Evolutionary conservation across 228 moss, liverwort and hornwort genomes (phyloP), one percentile per base, ranked within the genome.

Genomic region (Sphagnum fallax): DNA sequence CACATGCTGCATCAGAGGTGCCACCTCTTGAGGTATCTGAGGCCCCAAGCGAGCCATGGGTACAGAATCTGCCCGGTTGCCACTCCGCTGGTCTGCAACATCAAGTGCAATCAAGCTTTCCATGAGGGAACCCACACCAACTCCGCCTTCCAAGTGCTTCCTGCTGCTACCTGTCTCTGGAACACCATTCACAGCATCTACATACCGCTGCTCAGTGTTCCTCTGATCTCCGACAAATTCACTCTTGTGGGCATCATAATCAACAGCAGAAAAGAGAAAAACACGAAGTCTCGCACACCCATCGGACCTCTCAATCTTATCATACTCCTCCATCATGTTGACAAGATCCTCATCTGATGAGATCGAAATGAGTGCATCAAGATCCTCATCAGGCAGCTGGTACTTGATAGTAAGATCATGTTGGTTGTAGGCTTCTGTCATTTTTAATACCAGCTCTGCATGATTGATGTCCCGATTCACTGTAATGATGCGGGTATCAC

Each of bases 321-420:
- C 97, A 67, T 89, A 93, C 80, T 98, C 97, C 60, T 98, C 97
- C 91, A 98, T 90, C 97, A 98, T 98, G 63, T 90, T 93, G 14
- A 87, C 79, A 48, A 98, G 85, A 69, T 98, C 97, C 73, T 98
- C 97, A 70, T 98, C 79, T 5, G 93, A 91, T 10, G 91, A 84
- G 6, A 98, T 91, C 48, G 97, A 93, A 65, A 98, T 84, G 58
- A 98, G 83, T 16, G 97, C 90, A 81, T 98, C 97, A 72, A 98
- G 91, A 82, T 98, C 97, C 77, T 98, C 93, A 69, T 93, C 90
- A 0, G 97, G 97, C 63, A 93, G 62, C 78, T 98, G 91, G 79
- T 91, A 98, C 75, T 98, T 98, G 32, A 98, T 78, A 4, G 75
- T 83, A 65, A 74, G 78, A 63, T 69, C 67, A 32, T 32, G 32